phyloP scores from a whole-genome alignment of 352 stramenopile species.

The Phytophthora constricta region DNA sequence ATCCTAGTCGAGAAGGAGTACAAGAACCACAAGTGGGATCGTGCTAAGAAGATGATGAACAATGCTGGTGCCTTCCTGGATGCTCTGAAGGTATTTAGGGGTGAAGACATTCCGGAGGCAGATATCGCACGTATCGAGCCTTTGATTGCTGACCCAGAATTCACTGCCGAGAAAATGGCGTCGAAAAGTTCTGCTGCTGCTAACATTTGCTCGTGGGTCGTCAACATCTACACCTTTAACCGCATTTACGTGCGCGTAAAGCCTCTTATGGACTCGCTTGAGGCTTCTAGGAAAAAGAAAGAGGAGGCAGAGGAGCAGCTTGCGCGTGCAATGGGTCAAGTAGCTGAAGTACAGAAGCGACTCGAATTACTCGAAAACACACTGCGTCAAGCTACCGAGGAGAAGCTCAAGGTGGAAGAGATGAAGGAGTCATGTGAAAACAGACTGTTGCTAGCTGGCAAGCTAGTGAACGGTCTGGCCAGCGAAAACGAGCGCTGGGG shows the following conservation, averaged over 20 bases:
- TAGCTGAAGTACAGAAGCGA: slow-evolving; percentile 94
- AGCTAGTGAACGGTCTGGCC: slow-evolving; percentile 95
- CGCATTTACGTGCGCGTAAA: slow-evolving; percentile 99
- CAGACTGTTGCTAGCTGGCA: slow-evolving; percentile 92
- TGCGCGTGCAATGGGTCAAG: slow-evolving; percentile 90
- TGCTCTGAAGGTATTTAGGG: slow-evolving; percentile 92
- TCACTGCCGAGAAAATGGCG: slow-evolving; percentile 96
- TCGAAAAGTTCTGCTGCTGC: slow-evolving; percentile 96
- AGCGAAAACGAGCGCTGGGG: slow-evolving; percentile 98
- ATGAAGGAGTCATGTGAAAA: slow-evolving; percentile 94
- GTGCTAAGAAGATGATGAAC: slow-evolving; percentile 99
- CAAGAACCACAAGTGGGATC: slow-evolving; percentile 98
- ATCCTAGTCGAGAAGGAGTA: slow-evolving; percentile 99
- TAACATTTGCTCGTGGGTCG: slow-evolving; percentile 98
- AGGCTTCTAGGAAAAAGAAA: slow-evolving; percentile 94
- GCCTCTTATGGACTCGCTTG: slow-evolving; percentile 97
- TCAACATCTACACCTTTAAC: slow-evolving; percentile 99
- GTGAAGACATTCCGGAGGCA: slow-evolving; percentile 95
- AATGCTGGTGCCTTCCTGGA: slow-evolving; percentile 97
- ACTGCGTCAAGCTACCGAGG: slow-evolving; percentile 93
- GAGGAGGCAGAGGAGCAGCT: slow-evolving; percentile 94
- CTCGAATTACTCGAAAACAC: slow-evolving; percentile 94
- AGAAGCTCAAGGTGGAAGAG: slow-evolving; percentile 97
- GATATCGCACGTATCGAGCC: slow-evolving; percentile 93
- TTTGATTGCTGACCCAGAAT: slow-evolving; percentile 93